phyloP scores from a whole-genome alignment of 345 rosid genomes.

The Eucalyptus marginata region DNA sequence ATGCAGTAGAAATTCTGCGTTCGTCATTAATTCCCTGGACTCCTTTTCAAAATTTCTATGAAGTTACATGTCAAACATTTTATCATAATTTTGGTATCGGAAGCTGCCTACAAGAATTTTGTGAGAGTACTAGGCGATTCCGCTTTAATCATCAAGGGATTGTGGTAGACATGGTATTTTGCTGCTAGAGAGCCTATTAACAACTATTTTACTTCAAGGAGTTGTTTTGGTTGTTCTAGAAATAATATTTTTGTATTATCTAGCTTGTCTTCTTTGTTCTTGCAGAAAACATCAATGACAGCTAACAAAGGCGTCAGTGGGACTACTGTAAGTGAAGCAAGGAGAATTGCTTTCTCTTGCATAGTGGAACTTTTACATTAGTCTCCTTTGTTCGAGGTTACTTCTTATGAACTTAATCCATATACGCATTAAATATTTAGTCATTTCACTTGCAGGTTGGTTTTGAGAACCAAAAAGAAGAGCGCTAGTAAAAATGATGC shows the following conservation, averaged over 20 bases:
- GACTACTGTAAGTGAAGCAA: conserved; percentile 13
- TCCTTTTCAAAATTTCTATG: not conserved
- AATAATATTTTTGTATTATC: not conserved
- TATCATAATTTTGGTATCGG: not conserved
- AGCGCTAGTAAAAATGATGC: not conserved
- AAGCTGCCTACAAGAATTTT: not conserved
- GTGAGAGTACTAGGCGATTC: not conserved
- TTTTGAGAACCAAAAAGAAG: conserved; percentile 16
- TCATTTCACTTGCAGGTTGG: conserved; percentile 18
- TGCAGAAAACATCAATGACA: conserved; percentile 21
- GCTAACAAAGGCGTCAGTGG: conserved; percentile 9
- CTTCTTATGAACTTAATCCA: not conserved
- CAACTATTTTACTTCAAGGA: not conserved
- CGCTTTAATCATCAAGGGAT: not conserved
- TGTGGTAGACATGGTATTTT: not conserved
- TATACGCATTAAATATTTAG: not conserved
- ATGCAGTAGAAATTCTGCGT: not conserved
- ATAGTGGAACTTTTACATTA: not conserved
- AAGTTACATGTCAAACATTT: not conserved
- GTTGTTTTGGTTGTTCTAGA: not conserved
- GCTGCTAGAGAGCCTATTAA: not conserved
- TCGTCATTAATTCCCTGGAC: not conserved
- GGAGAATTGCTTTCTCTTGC: conserved; percentile 19
- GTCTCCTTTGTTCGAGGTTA: not conserved
- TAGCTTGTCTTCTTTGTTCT: not conserved